Evolutionary conservation across 176 grass and related monocot species (phyloP).

Genomic region (Bonia amplexicaulis): DNA sequence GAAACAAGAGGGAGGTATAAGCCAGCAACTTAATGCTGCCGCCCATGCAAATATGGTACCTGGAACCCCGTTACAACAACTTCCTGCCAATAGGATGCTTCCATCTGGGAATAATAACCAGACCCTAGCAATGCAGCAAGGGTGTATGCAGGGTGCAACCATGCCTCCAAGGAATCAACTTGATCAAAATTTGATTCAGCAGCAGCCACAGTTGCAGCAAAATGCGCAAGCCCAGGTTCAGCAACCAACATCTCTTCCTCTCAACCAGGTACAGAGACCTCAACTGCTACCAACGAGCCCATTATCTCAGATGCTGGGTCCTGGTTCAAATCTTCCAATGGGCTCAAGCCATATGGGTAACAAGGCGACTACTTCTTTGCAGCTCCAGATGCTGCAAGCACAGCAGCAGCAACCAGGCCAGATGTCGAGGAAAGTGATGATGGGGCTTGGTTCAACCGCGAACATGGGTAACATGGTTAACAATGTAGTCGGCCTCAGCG

Average conservation of each 20-base stretch:
- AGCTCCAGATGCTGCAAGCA: slow-evolving; percentile 64
- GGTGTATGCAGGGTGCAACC: slow-evolving; percentile 50
- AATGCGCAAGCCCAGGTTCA: slow-evolving; percentile 62
- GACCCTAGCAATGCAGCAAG: slow-evolving; percentile 56
- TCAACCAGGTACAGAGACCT: slow-evolving; percentile 70
- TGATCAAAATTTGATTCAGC: slow-evolving; percentile 69
- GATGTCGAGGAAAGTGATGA: slow-evolving; percentile 75
- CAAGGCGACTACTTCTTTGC: slow-evolving; percentile 50
- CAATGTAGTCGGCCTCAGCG: slow-evolving; percentile 54
- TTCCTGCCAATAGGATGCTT: slow-evolving; percentile 61
- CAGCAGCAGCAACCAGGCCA: slow-evolving; percentile 58
- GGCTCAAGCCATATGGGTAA: slow-evolving; percentile 57
- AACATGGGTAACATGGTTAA: slow-evolving; percentile 73
- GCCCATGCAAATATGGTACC: slow-evolving; percentile 51
- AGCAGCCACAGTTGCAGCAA: slow-evolving; percentile 52
- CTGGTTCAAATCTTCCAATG: slow-evolving; percentile 64
- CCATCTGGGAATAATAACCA: slow-evolving; percentile 61
- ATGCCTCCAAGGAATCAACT: slow-evolving; percentile 65
- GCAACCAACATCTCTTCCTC: slow-evolving; percentile 62
- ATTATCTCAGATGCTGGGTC: slow-evolving; percentile 70
- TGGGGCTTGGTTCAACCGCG: slow-evolving; percentile 58
- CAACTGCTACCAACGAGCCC: slow-evolving; percentile 55
- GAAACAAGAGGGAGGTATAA: slow-evolving; percentile 70
- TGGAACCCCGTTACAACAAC: slow-evolving; percentile 49
- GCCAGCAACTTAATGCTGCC: slow-evolving; percentile 58